Conservation (phyloP, 306 rosid species). For the Acacia melanoxylon region DNA sequence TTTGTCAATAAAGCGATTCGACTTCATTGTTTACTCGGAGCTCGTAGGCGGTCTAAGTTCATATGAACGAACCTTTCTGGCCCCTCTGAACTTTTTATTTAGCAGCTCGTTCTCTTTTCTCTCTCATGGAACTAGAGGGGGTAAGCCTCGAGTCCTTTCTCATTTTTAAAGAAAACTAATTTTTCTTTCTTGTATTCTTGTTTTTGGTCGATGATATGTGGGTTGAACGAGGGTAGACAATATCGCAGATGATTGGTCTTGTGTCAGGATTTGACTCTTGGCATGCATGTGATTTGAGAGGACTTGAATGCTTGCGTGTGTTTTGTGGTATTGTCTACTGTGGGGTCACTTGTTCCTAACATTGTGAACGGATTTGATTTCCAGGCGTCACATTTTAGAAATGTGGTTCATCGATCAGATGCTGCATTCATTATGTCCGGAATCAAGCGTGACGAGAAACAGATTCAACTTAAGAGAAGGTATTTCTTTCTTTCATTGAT, state of each 20-base stretch:
- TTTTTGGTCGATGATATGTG: neutral
- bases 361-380: neutral
- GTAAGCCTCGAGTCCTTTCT: neutral
- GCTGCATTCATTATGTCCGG: conserved; percentile 31
- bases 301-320: too few relatives aligned
- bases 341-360: neutral
- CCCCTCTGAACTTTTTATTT: neutral
- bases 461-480: conserved; percentile 62
- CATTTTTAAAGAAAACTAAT: neutral
- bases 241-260: neutral
- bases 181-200: too few relatives aligned
- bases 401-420: conserved; percentile 47
- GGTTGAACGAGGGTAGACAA: neutral
- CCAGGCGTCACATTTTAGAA: neutral
- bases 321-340: neutral
- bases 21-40: neutral
- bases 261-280: too few relatives aligned
- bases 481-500: neutral
- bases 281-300: too few relatives aligned
- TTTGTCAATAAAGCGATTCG: neutral
- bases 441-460: conserved; percentile 51
- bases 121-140: neutral
- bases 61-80: neutral
- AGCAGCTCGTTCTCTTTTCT: neutral
- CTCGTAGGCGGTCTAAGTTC: neutral